Evolutionary conservation across 257 asterid genomes (phyloP), one percentile per base, ranked within the genome.

Genomic region (Solanum peruvianum): DNA sequence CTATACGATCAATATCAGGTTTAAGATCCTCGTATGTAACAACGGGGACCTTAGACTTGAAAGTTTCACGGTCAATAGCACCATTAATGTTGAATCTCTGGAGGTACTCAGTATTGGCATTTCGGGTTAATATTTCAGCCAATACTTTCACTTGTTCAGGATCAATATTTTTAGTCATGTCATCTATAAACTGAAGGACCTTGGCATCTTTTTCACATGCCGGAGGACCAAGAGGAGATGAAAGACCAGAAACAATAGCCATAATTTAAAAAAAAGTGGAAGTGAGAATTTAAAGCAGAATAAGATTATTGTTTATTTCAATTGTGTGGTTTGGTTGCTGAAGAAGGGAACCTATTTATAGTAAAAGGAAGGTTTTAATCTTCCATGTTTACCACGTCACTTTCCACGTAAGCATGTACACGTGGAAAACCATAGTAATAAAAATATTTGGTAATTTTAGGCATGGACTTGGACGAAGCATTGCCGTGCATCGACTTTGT

Each of bases 11-110:
- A 82, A 96, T 94, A 87, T 93, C 91, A 52, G 98, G 95, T 64
- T 91, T 95, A 78, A 96, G 92, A 90, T 94, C 98, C 89, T 96
- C 98, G 64, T 95, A 96, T 0, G 90, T 87, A 18, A 94, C 93
- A 11, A 94, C 93, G 10, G 99, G 98, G 44, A 95, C 89, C 87
- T 85, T 93, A 6, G 96, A 91, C 92, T 96, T 96, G 88, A 93
- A 96, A 2, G 94, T 58, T 6, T 90, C 91, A 4, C 98, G 91
- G 31, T 93, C 98, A 2, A 91, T 93, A 0, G 96, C 95, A 6
- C 96, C 97, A 33, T 52, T 85, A 3, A 96, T 91, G 4, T 85
- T 76, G 87, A 91, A 93, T 64, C 90, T 86, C 21, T 56, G 86
- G 14, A 95, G 92, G 78, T 96, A 96, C 87, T 96, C 98, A 0